Evolutionary conservation across 306 rosid genomes (phyloP).

Genomic region (Aeschynomene evenia): DNA sequence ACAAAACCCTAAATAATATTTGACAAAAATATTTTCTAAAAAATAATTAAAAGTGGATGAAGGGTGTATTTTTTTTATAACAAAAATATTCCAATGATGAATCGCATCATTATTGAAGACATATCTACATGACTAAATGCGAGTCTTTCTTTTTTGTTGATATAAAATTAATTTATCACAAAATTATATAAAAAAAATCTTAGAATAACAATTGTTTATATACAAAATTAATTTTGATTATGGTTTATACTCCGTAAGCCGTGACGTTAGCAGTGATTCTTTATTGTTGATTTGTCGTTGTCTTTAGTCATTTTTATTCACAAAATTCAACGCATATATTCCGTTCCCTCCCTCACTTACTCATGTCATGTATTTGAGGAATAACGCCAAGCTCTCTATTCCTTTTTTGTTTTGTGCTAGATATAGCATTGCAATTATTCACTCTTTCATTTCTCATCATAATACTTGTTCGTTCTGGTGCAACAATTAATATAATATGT

Average conservation of each 20-base stretch:
- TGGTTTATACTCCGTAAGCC: background rate
- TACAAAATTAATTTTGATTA: background rate
- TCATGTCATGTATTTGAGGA: background rate
- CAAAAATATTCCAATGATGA: too few relatives aligned
- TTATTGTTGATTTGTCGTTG: background rate
- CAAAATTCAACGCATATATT: too few relatives aligned
- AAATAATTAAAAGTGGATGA: too few relatives aligned
- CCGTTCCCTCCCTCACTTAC: background rate
- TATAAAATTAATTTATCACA: too few relatives aligned
- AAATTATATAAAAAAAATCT: too few relatives aligned
- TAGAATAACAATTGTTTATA: too few relatives aligned
- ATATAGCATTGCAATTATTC: background rate
- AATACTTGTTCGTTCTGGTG: background rate
- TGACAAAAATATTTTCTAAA: too few relatives aligned
- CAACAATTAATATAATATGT: background rate
- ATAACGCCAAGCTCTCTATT: background rate
- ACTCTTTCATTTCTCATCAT: background rate
- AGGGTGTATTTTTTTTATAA: too few relatives aligned
- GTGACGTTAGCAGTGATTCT: constrained; percentile 17
- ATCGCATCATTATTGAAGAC: too few relatives aligned
- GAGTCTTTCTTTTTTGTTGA: background rate
- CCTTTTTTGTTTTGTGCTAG: background rate
- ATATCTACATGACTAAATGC: too few relatives aligned
- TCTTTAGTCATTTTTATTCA: background rate
- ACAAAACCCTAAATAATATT: too few relatives aligned